Evolutionary conservation across 2,329 filamentous ascomycete species (phyloP).

Genomic region (Madurella fahalii): DNA sequence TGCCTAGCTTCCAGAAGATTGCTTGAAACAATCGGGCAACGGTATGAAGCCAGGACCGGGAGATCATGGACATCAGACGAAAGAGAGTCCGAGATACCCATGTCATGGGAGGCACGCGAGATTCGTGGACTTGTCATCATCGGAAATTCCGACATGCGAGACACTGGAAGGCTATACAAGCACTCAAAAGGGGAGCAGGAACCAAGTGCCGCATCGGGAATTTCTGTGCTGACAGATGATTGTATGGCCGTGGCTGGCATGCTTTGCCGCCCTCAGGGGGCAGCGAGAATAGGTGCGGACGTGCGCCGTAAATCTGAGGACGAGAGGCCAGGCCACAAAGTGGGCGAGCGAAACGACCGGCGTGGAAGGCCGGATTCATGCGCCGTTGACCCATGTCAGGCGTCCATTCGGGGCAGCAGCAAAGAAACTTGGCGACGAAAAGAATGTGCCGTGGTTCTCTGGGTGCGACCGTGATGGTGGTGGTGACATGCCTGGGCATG

Average conservation of each 20-base stretch:
- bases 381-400: conserved; percentile 3
- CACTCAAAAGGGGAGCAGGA: not conserved
- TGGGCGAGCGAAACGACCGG: not conserved
- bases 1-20: conserved; percentile 25
- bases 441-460: not conserved
- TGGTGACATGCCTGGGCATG: not conserved
- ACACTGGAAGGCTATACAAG: not conserved
- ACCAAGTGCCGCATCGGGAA: not conserved
- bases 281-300: conserved; percentile 6
- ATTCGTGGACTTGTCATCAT: not conserved
- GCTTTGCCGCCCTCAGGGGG: conserved; percentile 18
- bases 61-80: conserved; percentile 15
- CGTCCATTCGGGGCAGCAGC: not conserved
- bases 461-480: not conserved
- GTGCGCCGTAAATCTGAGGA: conserved; percentile 2
- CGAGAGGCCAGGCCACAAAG: not conserved
- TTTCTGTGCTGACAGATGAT: conserved; percentile 1
- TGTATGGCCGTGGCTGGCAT: conserved; percentile 6
- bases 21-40: conserved; percentile 25
- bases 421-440: not conserved
- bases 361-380: conserved; percentile 11
- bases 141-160: not conserved
- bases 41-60: conserved; percentile 18
- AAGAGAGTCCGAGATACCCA: not conserved
- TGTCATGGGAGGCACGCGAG: too few relatives aligned